A percentile compares a stretch with the other conserved stretches of the same genome.
Conservation (phyloP, 2,329 filamentous ascomycete species). For the Aspergillus uvarum region DNA sequence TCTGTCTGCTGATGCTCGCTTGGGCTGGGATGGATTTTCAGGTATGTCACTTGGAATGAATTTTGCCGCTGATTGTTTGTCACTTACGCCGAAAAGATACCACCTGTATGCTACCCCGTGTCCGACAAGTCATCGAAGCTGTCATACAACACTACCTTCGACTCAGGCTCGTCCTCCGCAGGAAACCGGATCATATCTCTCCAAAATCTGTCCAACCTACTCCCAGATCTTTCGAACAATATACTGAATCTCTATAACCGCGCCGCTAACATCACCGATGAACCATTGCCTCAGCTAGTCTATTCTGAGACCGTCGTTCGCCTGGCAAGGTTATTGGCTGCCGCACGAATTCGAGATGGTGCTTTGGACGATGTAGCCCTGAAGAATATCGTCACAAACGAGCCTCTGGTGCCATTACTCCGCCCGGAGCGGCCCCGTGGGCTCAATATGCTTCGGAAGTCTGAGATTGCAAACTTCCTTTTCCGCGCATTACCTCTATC, state of each 20-base stretch:
- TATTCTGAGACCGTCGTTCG: slow-evolving; percentile 59
- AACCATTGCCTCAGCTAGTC: slow-evolving; percentile 54
- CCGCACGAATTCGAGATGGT: slow-evolving; percentile 52
- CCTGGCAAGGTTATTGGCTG: slow-evolving; percentile 53
- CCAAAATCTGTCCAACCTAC: slow-evolving; percentile 52
- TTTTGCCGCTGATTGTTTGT: background rate
- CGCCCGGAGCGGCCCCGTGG: slow-evolving; percentile 38
- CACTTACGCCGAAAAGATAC: slow-evolving; percentile 46
- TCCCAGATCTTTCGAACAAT: slow-evolving; percentile 58
- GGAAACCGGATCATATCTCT: slow-evolving; percentile 48
- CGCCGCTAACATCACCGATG: slow-evolving; percentile 52
- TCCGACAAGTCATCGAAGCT: slow-evolving; percentile 51
- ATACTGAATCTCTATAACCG: slow-evolving; percentile 58
- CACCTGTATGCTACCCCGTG: slow-evolving; percentile 53
- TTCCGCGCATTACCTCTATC: slow-evolving; percentile 70
- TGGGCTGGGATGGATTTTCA: slow-evolving; percentile 81
- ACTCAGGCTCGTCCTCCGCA: slow-evolving; percentile 46
- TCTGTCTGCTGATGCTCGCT: slow-evolving; percentile 78
- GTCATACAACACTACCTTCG: slow-evolving; percentile 39
- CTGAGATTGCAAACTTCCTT: slow-evolving; percentile 63
- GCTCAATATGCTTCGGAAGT: slow-evolving; percentile 52
- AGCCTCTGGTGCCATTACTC: slow-evolving; percentile 38
- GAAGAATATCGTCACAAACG: slow-evolving; percentile 60
- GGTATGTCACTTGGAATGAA: slow-evolving; percentile 23
- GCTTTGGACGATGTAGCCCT: slow-evolving; percentile 52